Conservation (phyloP, 495 filamentous ascomycete species). For the Tuber umbilicatum region DNA sequence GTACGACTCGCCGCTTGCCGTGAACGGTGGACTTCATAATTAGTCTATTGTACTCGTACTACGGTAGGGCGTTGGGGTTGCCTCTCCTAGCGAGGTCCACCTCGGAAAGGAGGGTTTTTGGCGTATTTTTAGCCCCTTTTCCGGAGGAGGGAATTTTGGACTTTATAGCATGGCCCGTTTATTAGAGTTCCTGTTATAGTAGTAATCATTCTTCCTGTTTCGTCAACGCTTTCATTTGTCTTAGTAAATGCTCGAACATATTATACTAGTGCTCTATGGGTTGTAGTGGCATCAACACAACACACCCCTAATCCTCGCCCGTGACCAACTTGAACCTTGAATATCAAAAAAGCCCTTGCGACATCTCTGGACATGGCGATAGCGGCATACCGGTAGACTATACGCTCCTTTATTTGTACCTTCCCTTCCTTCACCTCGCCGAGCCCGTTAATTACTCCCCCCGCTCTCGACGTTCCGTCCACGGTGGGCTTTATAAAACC, state of each 20-base stretch:
- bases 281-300: not conserved
- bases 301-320: not conserved
- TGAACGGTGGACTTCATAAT: not conserved
- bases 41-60: no score
- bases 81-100: no score
- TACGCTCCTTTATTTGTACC: not conserved
- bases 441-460: not conserved
- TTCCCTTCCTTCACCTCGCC: not conserved
- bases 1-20: not conserved
- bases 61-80: no score
- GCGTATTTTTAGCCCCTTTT: no score
- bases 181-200: not conserved
- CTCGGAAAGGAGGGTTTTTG: no score
- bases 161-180: no score
- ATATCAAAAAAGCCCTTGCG: not conserved
- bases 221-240: not conserved
- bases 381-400: no score
- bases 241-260: not conserved
- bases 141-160: no score
- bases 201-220: not conserved
- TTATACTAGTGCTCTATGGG: not conserved
- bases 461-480: not conserved
- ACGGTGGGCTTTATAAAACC: not conserved
- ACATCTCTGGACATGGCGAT: not conserved
- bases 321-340: not conserved